Percentiles rank a stretch among this genome's conserved stretches.
Conservation (phyloP, 495 filamentous ascomycete genomes). For the Lasiosphaeriaceae sp. region DNA sequence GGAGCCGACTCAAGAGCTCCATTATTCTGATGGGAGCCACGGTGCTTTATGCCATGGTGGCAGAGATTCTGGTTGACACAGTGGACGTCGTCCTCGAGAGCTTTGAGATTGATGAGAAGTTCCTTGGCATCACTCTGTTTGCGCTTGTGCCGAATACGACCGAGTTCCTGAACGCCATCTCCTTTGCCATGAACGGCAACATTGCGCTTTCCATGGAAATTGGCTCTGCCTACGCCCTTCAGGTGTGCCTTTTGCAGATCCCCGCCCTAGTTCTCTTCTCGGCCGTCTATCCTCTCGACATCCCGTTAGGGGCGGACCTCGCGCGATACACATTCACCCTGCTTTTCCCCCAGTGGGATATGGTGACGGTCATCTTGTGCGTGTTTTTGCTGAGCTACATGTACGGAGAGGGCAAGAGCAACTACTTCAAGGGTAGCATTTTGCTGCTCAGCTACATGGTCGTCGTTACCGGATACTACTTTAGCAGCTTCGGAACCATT, state of each 20-base stretch:
- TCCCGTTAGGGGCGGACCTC: constrained; percentile 47
- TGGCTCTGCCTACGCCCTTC: constrained; percentile 92
- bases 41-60: constrained; percentile 89
- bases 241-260: constrained; percentile 96
- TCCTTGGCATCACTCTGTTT: constrained; percentile 95
- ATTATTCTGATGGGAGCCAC: constrained; percentile 88
- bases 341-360: constrained; percentile 98
- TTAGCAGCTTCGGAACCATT: constrained; percentile 67
- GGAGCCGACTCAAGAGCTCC: constrained; percentile 86
- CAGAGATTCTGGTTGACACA: constrained; percentile 93
- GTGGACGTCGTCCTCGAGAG: constrained; percentile 90
- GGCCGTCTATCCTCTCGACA: constrained; percentile 47
- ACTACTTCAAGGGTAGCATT: constrained; percentile 91
- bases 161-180: constrained; percentile 98
- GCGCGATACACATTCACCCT: constrained; percentile 81
- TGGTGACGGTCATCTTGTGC: constrained; percentile 95
- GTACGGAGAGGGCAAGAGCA: constrained; percentile 96
- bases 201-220: constrained; percentile 99
- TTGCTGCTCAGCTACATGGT: constrained; percentile 91
- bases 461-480: constrained; percentile 87
- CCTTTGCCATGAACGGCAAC: constrained; percentile 99
- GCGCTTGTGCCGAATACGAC: constrained; percentile 97
- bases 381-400: constrained; percentile 97
- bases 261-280: constrained; percentile 90
- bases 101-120: constrained; percentile 94